Evolutionary conservation across 2,329 filamentous ascomycete genomes (phyloP).

Genomic region (Aspergillus luchuensis): DNA sequence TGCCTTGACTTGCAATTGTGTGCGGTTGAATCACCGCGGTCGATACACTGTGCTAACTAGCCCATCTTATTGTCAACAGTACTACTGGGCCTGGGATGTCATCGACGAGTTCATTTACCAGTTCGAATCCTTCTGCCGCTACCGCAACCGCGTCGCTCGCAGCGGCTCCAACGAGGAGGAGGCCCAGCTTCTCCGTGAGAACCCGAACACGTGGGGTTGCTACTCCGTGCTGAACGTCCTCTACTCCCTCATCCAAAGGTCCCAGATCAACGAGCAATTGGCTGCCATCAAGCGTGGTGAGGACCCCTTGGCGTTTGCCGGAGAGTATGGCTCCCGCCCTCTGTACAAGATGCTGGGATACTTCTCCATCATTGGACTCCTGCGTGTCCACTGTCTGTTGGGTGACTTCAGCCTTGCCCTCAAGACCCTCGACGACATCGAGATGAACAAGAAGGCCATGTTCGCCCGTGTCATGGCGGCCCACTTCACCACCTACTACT

Average conservation of each 20-base stretch:
- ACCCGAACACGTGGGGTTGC: slow-evolving; percentile 99
- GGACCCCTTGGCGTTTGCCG: slow-evolving; percentile 82
- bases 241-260: slow-evolving; percentile 97
- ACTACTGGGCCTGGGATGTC: slow-evolving; percentile 99
- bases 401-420: slow-evolving; percentile 97
- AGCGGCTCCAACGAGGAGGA: slow-evolving; percentile 85
- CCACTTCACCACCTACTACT: slow-evolving; percentile 99
- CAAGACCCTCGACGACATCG: slow-evolving; percentile 98
- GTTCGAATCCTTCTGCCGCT: slow-evolving; percentile 99
- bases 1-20: slow-evolving; percentile 10
- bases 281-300: slow-evolving; percentile 92
- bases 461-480: slow-evolving; percentile 99
- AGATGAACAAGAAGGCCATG: slow-evolving; percentile 99
- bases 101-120: slow-evolving; percentile 99
- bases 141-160: slow-evolving; percentile 87
- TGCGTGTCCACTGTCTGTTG: slow-evolving; percentile 92
- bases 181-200: slow-evolving; percentile 85
- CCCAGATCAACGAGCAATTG: slow-evolving; percentile 96
- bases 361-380: slow-evolving; percentile 97
- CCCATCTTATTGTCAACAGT: slow-evolving; percentile 55
- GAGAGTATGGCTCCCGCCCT: slow-evolving; percentile 91
- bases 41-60: slow-evolving; percentile 14
- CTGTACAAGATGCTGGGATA: slow-evolving; percentile 98
- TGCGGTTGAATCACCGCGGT: slow-evolving; percentile 7
- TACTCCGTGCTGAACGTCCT: slow-evolving; percentile 99